Percentiles rank a stretch among this genome's conserved stretches.
phyloP scores from a whole-genome alignment of 495 filamentous ascomycete genomes.

The Neurospora tetraspora region DNA sequence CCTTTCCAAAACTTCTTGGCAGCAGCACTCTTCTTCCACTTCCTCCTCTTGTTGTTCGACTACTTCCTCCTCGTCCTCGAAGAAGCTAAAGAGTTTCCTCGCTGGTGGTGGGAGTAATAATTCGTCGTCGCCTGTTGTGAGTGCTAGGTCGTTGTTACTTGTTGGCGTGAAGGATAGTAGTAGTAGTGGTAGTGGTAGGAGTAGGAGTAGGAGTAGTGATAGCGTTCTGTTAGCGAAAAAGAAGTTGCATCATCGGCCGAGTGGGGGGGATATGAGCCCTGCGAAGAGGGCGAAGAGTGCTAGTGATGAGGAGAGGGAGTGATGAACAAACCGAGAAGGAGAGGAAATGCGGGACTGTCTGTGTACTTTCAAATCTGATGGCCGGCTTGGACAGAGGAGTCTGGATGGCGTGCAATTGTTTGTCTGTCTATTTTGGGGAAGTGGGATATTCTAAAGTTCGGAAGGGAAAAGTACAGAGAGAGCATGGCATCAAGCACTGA shows the following conservation, averaged over 20 bases:
- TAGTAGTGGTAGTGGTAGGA: background rate
- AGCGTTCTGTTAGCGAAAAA: conserved; percentile 9
- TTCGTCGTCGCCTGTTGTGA: background rate
- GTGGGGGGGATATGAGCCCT: conserved; percentile 23
- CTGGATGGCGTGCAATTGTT: background rate
- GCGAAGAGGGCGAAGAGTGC: conserved; percentile 19
- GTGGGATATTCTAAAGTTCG: background rate
- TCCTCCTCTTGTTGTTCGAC: background rate
- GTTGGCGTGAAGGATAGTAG: background rate
- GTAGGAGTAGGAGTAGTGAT: background rate
- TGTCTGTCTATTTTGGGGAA: background rate
- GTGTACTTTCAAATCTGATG: background rate
- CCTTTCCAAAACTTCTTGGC: background rate
- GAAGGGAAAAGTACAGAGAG: background rate
- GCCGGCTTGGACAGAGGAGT: background rate
- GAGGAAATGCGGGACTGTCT: background rate
- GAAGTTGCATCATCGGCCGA: conserved; percentile 21
- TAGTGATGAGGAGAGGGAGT: background rate
- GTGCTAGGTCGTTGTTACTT: background rate
- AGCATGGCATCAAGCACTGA: background rate
- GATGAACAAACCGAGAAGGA: background rate
- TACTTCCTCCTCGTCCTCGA: background rate
- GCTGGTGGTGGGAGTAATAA: background rate
- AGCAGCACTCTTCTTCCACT: background rate
- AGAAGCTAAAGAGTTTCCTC: background rate